Evolutionary conservation across 805 yeast genomes (phyloP), one percentile per base, ranked within the genome.

Genomic region (Jamesozyma jinghongensis): DNA sequence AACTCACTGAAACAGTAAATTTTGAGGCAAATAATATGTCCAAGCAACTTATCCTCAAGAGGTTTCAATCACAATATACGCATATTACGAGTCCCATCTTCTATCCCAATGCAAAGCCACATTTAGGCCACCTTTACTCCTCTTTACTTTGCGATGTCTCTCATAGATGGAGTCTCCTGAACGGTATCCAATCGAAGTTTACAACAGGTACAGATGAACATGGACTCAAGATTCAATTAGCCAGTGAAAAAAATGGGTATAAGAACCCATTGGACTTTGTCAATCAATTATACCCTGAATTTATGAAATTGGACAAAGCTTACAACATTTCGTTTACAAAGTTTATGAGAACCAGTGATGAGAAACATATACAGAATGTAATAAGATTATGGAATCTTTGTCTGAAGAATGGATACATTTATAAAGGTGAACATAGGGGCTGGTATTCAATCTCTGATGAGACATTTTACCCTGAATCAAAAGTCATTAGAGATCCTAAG

Each of bases 161-260:
- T 38, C 74, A 71, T 45, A 68, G 96, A 48, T 90, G 95, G 95
- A 74, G 73, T 29, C 52, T 52, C 14, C 62, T 81, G 27, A 58
- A 62, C 8, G 63, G 61, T 0, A 62, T 71, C 2, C 61, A 74
- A 0, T 62, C 79, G 1, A 73, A 65, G 44, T 73, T 88, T 54
- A 74, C 85, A 5, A 92, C 97, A 0, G 98, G 98, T 0, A 88
- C 97, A 0, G 98, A 92, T 59, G 98, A 92, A 61, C 98, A 92
- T 59, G 98, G 98, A 0, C 64, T 87, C 40, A 92, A 92, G 66
- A 90, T 90, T 25, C 94, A 85, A 52, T 69, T 74, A n/a, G 97
- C 94, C 0, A 94, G 96, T 0, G 67, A 65, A 25, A 68, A 67
- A 42, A 70, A 68, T 5, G 69, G 70, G 0, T 56, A 60, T n/a